These are phyloP conservation scores for Coemansia sp. DNA, from an alignment of 192 early-diverging fungal species.

Conservation along the genomic window DNA sequence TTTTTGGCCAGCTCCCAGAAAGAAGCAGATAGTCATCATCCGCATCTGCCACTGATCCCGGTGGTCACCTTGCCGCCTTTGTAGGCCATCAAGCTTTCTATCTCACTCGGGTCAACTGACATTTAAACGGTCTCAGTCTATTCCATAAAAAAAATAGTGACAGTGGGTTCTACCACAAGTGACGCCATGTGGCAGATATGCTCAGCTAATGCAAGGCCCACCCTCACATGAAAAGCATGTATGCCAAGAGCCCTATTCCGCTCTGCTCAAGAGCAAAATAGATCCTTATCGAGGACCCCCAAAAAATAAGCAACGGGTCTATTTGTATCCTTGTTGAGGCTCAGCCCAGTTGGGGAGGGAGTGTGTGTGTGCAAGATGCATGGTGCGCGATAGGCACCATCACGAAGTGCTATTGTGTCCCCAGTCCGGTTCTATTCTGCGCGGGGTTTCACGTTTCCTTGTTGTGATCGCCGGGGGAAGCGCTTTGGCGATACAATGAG, in stretches of 20 bases:
- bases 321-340: background rate
- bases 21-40: background rate
- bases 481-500: background rate
- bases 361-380: background rate
- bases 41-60: background rate
- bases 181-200: background rate
- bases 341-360: background rate
- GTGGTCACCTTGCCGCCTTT: background rate
- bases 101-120: too few relatives aligned
- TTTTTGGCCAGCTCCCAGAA: background rate
- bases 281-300: background rate
- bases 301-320: background rate
- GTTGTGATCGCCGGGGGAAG: background rate
- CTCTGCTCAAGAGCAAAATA: background rate
- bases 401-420: too few relatives aligned
- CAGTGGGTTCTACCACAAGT: too few relatives aligned
- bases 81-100: background rate
- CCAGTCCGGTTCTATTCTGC: background rate
- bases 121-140: too few relatives aligned
- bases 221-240: background rate
- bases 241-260: background rate
- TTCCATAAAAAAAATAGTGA: too few relatives aligned
- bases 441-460: constrained; percentile 12
- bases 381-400: too few relatives aligned
- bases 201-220: background rate